phyloP scores from a whole-genome alignment of 768 basidiomycete species.

The Mycena floridula region DNA sequence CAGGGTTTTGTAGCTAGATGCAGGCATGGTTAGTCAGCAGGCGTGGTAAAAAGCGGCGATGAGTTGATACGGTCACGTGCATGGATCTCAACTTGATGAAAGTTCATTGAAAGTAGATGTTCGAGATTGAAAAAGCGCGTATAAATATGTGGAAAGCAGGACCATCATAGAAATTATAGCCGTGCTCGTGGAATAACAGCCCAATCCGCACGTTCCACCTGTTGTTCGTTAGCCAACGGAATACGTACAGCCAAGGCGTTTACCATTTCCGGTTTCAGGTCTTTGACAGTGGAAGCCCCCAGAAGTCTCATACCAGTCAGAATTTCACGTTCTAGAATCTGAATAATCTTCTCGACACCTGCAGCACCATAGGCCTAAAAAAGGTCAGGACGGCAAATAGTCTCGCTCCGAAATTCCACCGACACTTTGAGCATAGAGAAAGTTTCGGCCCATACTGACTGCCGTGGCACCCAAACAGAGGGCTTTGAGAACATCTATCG shows the following conservation, averaged over 20 bases:
- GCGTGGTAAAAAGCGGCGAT: no score
- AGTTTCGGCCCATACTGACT: conserved; percentile 80
- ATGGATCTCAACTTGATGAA: no score
- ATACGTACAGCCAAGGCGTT: neutral
- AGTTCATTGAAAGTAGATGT: no score
- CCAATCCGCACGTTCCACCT: neutral
- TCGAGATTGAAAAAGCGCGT: no score
- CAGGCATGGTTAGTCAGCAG: no score
- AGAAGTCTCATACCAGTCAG: conserved; percentile 67
- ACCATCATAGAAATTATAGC: neutral
- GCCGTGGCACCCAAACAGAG: conserved; percentile 84
- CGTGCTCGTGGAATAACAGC: neutral
- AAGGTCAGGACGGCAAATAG: neutral
- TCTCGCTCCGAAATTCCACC: neutral
- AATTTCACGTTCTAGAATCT: conserved; percentile 75
- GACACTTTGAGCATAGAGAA: conserved; percentile 84
- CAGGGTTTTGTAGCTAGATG: no score
- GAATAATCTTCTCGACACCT: conserved; percentile 60
- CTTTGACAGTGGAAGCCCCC: conserved; percentile 58
- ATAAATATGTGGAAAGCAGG: no score
- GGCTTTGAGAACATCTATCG: conserved; percentile 77
- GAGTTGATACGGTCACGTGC: no score
- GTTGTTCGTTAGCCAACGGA: neutral
- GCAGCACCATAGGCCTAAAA: conserved; percentile 67
- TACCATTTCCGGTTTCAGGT: conserved; percentile 75